Evolutionary conservation across 106 monocot species (phyloP), one percentile per base, ranked within the genome.

Genomic region (Dendrobium huoshanense): DNA sequence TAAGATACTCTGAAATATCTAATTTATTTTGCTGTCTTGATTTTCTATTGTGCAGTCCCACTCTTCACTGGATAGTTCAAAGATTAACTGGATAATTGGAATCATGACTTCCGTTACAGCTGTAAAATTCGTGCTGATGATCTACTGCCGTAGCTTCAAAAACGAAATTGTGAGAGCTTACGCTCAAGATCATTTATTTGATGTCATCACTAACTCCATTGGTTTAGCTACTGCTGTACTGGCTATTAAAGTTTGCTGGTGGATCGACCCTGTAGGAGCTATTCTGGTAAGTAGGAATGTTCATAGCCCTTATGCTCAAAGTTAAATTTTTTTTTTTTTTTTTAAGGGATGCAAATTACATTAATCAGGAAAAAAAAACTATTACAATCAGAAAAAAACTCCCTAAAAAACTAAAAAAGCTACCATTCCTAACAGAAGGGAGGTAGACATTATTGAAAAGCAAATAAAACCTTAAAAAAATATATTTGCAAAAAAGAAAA

Each of bases 111-210:
- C 89, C 0, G 93, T 88, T 1, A 90, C 91, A 1, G 58, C 83
- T 2, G 88, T 93, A 18, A 96, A 96, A 49, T 88, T 96, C 64
- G 19, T 84, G n/a, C 85, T 96, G 6, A 90, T 91, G 91, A 41
- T 93, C 0, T 96, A 96, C 59, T 96, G 96, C 72, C 87, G 90
- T 2, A 80, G 83, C 19, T 96, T 91, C 79, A 81, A 91, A 55
- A 91, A 96, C 33, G 88, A 96, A 56, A 96, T 96, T 4, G 91
- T 96, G 1, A 85, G 79, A 78, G 91, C 96, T 10, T 96, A 96
- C 75, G 96, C 96, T 0, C 96, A 96, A 59, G 96, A 96, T 75
- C 96, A 96, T 56, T 86, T 93, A 78, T 96, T 96, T 5, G 96
- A 96, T 61, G 96, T 96, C 41, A 91, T 96, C 75, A 96, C 96